phyloP scores from a whole-genome alignment of 306 rosid genomes.

The Cucumis cinereus region DNA sequence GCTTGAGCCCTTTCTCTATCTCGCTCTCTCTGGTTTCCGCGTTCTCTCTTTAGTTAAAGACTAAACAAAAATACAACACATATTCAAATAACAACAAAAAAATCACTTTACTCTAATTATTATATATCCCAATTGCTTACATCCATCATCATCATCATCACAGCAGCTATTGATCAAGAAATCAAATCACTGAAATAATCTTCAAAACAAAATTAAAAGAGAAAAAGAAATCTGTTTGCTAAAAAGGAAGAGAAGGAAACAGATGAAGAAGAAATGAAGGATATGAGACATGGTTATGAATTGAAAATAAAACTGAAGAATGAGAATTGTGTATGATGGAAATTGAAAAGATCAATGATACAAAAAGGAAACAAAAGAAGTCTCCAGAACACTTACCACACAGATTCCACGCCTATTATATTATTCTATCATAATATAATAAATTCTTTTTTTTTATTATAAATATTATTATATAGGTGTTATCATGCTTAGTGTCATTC shows the following conservation, averaged over 20 bases:
- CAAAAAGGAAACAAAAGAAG: background rate
- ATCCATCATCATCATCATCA: background rate
- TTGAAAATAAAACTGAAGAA: background rate
- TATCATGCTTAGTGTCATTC: too few species aligned
- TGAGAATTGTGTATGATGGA: background rate
- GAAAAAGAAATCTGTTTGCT: background rate
- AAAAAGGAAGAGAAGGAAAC: background rate
- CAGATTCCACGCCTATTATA: too few species aligned
- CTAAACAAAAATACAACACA: background rate
- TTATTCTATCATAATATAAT: too few species aligned
- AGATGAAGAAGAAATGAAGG: background rate
- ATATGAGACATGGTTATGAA: background rate
- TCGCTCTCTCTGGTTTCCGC: slow-evolving; percentile 62
- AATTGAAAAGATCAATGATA: background rate
- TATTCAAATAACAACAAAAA: background rate
- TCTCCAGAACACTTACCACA: too few species aligned
- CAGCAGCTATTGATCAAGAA: background rate
- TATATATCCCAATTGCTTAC: too few species aligned
- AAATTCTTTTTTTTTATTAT: too few species aligned
- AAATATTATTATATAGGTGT: too few species aligned
- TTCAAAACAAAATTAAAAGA: background rate
- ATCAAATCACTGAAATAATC: background rate
- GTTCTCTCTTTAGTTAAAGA: slow-evolving; percentile 50
- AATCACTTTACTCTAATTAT: background rate
- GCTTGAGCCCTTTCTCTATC: slow-evolving; percentile 73